These are phyloP conservation scores for Penicillium rolfsii DNA, from an alignment of 2,329 filamentous ascomycete genomes.

Conservation along the genomic window DNA sequence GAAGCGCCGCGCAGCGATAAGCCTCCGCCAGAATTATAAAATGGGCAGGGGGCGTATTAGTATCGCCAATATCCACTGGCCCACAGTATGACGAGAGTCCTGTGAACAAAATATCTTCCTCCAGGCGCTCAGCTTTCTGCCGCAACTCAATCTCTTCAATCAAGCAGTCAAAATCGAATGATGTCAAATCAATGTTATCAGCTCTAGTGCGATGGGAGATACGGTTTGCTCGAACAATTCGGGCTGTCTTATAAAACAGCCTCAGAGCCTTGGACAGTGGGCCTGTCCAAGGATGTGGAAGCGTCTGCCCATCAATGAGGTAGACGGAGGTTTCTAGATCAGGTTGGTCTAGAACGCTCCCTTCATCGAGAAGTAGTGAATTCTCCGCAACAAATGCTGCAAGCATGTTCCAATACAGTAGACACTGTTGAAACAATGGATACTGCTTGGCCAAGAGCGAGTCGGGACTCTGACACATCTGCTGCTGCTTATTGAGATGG, in stretches of 20 bases:
- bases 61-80: slow-evolving; percentile 29
- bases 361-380: slow-evolving; percentile 23
- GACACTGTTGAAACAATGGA: slow-evolving; percentile 28
- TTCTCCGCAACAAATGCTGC: slow-evolving; percentile 30
- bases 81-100: slow-evolving; percentile 29
- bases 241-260: slow-evolving; percentile 26
- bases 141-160: slow-evolving; percentile 26
- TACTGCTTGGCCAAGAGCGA: slow-evolving; percentile 28
- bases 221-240: slow-evolving; percentile 22
- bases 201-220: slow-evolving; percentile 20
- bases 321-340: slow-evolving; percentile 26
- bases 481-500: slow-evolving; percentile 23
- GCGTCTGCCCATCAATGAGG: slow-evolving; percentile 26
- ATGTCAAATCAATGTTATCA: slow-evolving; percentile 15
- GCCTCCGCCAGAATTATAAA: slow-evolving; percentile 29
- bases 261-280: slow-evolving; percentile 25
- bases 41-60: slow-evolving; percentile 28
- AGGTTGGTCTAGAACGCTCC: slow-evolving; percentile 18
- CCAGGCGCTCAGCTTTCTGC: slow-evolving; percentile 24
- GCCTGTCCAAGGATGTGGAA: slow-evolving; percentile 30
- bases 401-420: slow-evolving; percentile 30
- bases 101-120: slow-evolving; percentile 26
- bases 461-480: slow-evolving; percentile 20
- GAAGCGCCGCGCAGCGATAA: slow-evolving; percentile 27
- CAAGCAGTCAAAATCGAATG: slow-evolving; percentile 24